Percentiles rank a stretch among this genome's conserved stretches.
Conservation (phyloP, 164 flowering plant genomes). For the Santalum album region DNA sequence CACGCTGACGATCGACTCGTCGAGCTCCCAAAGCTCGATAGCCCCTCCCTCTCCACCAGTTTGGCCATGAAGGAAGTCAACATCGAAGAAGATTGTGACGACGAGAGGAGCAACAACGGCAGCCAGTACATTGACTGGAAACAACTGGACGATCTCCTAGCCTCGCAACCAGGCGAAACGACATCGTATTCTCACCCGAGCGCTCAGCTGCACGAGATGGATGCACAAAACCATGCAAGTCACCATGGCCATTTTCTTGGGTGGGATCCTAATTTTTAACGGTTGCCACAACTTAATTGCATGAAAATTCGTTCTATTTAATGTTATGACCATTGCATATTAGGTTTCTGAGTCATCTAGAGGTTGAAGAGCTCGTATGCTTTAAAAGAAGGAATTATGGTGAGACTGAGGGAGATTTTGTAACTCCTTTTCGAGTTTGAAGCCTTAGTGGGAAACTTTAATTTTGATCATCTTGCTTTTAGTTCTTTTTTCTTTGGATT, state of each 20-base stretch:
- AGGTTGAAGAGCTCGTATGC: no score
- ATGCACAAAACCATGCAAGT: constrained; percentile 10
- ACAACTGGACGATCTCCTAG: constrained; percentile 35
- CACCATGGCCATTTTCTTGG: constrained; percentile 17
- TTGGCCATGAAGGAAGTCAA: constrained; percentile 18
- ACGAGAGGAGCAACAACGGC: constrained; percentile 18
- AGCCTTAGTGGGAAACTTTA: not conserved
- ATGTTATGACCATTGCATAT: no score
- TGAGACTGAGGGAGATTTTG: no score
- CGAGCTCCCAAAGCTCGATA: constrained; percentile 50
- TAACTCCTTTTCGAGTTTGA: no score
- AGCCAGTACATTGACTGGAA: constrained; percentile 39
- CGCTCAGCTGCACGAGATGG: constrained; percentile 12
- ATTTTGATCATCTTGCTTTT: not conserved
- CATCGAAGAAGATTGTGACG: constrained; percentile 8
- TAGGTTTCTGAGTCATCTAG: no score
- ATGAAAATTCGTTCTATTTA: no score
- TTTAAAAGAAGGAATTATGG: no score
- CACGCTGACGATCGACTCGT: constrained; percentile 26
- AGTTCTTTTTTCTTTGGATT: not conserved
- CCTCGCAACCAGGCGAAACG: constrained; percentile 21
- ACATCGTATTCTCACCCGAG: constrained; percentile 5
- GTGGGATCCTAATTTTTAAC: constrained; percentile 28
- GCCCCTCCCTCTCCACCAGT: constrained; percentile 30
- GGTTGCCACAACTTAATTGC: no score